Evolutionary conservation across 106 monocot genomes (phyloP).

Genomic region (Hemerocallis citrina): DNA sequence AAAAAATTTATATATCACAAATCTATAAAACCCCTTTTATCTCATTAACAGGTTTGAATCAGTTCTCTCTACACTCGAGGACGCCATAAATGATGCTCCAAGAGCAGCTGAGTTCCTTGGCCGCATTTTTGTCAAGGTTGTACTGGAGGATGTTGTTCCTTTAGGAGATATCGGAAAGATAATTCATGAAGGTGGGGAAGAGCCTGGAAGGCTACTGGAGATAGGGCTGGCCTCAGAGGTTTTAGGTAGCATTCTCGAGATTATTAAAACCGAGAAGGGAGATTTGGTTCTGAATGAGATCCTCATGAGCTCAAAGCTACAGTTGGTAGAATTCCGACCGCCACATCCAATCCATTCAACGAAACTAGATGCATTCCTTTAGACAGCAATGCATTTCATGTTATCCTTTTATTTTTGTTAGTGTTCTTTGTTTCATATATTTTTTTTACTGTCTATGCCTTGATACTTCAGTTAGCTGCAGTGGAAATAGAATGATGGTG

Average conservation of each 20-base stretch:
- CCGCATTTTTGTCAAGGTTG: slow-evolving; percentile 41
- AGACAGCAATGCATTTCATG: not conserved
- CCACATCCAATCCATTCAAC: slow-evolving; percentile 21
- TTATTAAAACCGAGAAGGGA: slow-evolving; percentile 47
- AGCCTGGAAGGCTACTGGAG: slow-evolving; percentile 49
- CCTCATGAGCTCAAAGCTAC: slow-evolving; percentile 18
- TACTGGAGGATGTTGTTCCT: slow-evolving; percentile 36
- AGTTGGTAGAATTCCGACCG: slow-evolving; percentile 45
- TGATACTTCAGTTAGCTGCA: slow-evolving; percentile 8
- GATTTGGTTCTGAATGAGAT: slow-evolving; percentile 38
- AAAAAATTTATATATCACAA: too few species aligned
- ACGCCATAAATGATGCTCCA: slow-evolving; percentile 74
- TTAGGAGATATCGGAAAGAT: slow-evolving; percentile 53
- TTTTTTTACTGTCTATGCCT: slow-evolving; percentile 3
- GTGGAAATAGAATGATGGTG: not conserved
- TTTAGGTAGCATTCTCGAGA: slow-evolving; percentile 39
- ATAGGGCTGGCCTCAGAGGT: slow-evolving; percentile 62
- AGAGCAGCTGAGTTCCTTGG: slow-evolving; percentile 76
- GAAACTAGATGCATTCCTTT: slow-evolving; percentile 53
- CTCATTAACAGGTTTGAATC: slow-evolving; percentile 35
- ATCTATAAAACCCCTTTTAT: too few species aligned
- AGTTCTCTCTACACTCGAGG: slow-evolving; percentile 54
- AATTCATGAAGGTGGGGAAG: slow-evolving; percentile 62
- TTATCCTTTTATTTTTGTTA: not conserved
- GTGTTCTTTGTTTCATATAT: too few species aligned